phyloP scores from a whole-genome alignment of 306 rosid species.

The Pterocarpus macrocarpus region DNA sequence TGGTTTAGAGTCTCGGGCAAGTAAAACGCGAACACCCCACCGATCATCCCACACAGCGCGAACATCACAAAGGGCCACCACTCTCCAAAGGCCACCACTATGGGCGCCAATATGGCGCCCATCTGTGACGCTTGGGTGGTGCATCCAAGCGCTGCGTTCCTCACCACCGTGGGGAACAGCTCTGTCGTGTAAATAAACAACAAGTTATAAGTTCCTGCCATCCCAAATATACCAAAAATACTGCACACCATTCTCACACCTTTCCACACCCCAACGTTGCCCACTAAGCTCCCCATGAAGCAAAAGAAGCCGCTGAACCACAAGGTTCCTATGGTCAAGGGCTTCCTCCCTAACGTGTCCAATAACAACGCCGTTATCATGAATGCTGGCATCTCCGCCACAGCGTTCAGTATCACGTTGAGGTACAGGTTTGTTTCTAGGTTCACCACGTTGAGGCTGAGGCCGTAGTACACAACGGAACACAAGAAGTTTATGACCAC shows the following conservation, averaged over 20 bases:
- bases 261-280: constrained; percentile 57
- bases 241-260: constrained; percentile 68
- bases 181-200: constrained; percentile 76
- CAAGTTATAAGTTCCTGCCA: constrained; percentile 87
- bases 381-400: constrained; percentile 83
- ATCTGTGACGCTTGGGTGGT: constrained; percentile 79
- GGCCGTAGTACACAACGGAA: constrained; percentile 78
- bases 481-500: constrained; percentile 69
- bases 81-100: constrained; percentile 80
- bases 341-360: constrained; percentile 66
- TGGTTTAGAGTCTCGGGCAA: constrained; percentile 79
- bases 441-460: constrained; percentile 79
- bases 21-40: constrained; percentile 69
- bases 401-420: constrained; percentile 68
- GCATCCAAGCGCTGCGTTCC: constrained; percentile 77
- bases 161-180: constrained; percentile 82
- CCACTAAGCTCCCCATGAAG: constrained; percentile 57
- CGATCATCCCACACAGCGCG: constrained; percentile 62
- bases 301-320: constrained; percentile 88
- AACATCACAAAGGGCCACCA: constrained; percentile 72
- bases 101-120: constrained; percentile 82
- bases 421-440: constrained; percentile 70
- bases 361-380: constrained; percentile 66
- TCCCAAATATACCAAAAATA: constrained; percentile 81
- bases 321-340: constrained; percentile 66